Base-by-base conservation (phyloP, 257 asterid species). In the Fraxinus pennsylvanica region DNA sequence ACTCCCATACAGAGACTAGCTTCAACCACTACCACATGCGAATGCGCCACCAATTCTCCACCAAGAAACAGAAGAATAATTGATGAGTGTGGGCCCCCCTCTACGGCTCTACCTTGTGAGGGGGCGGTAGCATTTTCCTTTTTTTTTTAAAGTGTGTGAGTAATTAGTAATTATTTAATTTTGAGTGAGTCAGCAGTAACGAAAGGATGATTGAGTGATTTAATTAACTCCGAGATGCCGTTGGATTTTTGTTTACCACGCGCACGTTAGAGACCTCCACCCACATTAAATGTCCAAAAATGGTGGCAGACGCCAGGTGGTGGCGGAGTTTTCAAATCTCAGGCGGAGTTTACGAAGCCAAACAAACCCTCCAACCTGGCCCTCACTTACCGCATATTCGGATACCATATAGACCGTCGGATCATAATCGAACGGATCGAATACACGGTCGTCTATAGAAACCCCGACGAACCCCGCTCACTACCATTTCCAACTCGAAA, bases 1-100 rank as follows among this genome's bases (percentile, higher is more conserved):
- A 30, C 66, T 83, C 12, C 85, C 85, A 1, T 73, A 86, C 29
- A 75, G 77, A 68, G 73, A 65, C 25, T 72, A 85, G 83, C 87
- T 73, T 38, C 83, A 27, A 12, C 84, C 70, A 5, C 85, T 75
- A 65, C 73, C 72, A 22, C 70, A 35, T 21, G 41, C 50, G 32
- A 71, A 36, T 0, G 69, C 10, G 33, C 75, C 72, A 65, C 50
- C 35, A 63, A 63, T 25, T 6, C 2, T 22, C 35, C 5, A 6
- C 7, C 35, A 5, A 17, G 10, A 25, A 54, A 54, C 0, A 19
- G 35, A 2, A 63, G 17, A 13, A 63, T 14, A 32, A 63, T 6
- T 57, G 67, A 7, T 21, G 22, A 19, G 27, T 25, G 27, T 25
- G 27, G 27, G 27, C 27, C 27, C 27, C 27, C 27, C 27, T 25